These are phyloP conservation scores for Lactarius psammicola DNA, from an alignment of 768 basidiomycete genomes.

Conservation along the genomic window DNA sequence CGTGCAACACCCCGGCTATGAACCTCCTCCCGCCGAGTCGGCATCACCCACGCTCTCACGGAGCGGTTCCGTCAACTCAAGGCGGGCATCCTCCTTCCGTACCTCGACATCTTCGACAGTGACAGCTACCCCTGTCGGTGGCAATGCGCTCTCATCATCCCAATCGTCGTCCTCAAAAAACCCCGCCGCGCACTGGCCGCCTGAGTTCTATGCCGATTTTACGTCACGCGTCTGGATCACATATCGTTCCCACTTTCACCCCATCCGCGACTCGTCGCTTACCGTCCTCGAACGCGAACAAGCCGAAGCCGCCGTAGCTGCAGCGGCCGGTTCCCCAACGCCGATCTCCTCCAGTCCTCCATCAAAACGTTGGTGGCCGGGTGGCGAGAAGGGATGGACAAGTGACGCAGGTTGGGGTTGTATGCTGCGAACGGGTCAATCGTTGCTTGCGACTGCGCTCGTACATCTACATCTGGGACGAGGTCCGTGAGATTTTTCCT, in stretches of 20 bases:
- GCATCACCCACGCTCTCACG: constrained; percentile 30
- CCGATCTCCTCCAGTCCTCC: constrained; percentile 41
- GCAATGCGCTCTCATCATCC: constrained; percentile 39
- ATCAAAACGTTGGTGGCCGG: constrained; percentile 60
- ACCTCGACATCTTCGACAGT: constrained; percentile 44
- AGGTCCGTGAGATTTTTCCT: constrained; percentile 44
- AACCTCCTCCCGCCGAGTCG: constrained; percentile 39
- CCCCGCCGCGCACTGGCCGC: constrained; percentile 55
- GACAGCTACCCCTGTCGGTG: constrained; percentile 32
- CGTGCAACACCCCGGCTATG: constrained; percentile 75
- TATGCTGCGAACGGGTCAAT: constrained; percentile 87
- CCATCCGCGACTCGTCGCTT: constrained; percentile 67
- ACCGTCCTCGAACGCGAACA: constrained; percentile 40
- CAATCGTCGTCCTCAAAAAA: constrained; percentile 35
- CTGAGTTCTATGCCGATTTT: constrained; percentile 86
- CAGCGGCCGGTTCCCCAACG: background rate
- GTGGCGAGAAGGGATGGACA: constrained; percentile 76
- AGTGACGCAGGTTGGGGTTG: constrained; percentile 90
- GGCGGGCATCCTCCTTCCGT: constrained; percentile 45
- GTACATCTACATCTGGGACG: constrained; percentile 71
- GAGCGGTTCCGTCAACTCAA: constrained; percentile 44
- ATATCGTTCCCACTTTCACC: constrained; percentile 83
- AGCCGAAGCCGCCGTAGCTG: constrained; percentile 32
- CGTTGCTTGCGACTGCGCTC: constrained; percentile 77
- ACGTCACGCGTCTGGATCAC: constrained; percentile 87